Base-by-base conservation (phyloP, 257 asterid genomes). In the Solanum peruvianum region DNA sequence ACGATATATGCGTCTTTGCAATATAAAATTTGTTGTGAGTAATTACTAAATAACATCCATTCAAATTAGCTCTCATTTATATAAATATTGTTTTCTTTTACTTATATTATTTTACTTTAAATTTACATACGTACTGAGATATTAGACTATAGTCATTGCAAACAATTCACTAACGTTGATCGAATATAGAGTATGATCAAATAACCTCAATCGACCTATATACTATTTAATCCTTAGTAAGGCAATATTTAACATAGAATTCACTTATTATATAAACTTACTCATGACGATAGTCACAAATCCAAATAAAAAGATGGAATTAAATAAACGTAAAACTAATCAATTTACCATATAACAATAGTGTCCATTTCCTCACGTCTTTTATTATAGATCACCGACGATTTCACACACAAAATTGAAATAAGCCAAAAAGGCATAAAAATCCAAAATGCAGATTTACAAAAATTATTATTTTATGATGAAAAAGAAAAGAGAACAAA, bases 351-450 rank as follows among this genome's bases (percentile, higher is more conserved):
- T 11, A 58, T 25, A 62, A 11, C 8, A n/a, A 62, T 11, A 62
- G 2, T 44, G 37, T 21, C 39, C 2, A 77, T 14, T 77, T 44
- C 25, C 39, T 25, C 15, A 15, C 31, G 23, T 4, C 37, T 42
- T 42, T 33, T 3, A 25, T 15, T 3, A 77, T 12, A 39, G 83
- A 41, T 80, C 67, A 80, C 85, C 85, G 67, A 80, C 85, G 67
- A 47, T 80, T 11, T 78, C 44, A 29, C 85, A 47, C 66, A 35
- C 73, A 78, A 39, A 31, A 33, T 33, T 47, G 44, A 27, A 85
- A 66, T 27, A 66, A 85, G 2, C 84, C 39, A 86, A 86, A 72
- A 72, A 80, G 20, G 66, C 87, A 86, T 86, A 35, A 86, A 86
- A 71, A 15, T 73, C 60, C 87, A 86, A 72, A 72, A 41, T 62